Percentiles rank a stretch among this genome's conserved stretches.
phyloP scores from a whole-genome alignment of 495 filamentous ascomycete species.

The Neurospora sp. region DNA sequence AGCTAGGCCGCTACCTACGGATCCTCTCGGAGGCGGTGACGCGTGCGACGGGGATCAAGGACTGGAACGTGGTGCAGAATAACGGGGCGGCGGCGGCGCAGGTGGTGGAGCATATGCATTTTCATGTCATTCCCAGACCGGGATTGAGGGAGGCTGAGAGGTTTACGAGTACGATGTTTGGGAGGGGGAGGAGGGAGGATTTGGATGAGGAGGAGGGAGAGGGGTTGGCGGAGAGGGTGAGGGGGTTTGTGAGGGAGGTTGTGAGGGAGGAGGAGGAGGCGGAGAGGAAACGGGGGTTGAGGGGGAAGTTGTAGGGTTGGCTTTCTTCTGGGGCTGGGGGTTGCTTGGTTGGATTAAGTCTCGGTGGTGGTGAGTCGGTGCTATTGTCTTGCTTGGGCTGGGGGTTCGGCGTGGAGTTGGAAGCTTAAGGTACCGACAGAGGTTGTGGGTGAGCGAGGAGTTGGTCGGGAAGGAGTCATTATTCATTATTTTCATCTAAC shows the following conservation, averaged over 20 bases:
- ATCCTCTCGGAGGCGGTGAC: conserved; percentile 61
- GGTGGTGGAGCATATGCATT: conserved; percentile 84
- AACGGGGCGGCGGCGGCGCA: conserved; percentile 84
- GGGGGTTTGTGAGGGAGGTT: conserved; percentile 41
- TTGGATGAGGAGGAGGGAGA: conserved; percentile 77
- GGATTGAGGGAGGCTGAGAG: conserved; percentile 39
- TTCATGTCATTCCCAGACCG: conserved; percentile 77
- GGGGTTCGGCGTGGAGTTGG: no score
- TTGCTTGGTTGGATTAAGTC: no score
- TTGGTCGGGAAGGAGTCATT: no score
- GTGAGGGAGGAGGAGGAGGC: conserved; percentile 36
- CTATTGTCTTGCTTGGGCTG: no score
- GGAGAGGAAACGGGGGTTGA: no score
- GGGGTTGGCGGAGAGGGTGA: conserved; percentile 48
- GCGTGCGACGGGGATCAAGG: conserved; percentile 50
- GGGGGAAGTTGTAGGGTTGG: no score
- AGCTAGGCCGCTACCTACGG: conserved; percentile 63
- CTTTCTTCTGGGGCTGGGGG: no score
- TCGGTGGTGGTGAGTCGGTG: no score
- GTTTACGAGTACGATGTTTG: conserved; percentile 67
- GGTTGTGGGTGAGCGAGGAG: no score
- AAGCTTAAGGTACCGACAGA: no score
- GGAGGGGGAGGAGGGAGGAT: conserved; percentile 67
- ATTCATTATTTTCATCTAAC: no score
- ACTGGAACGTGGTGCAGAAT: conserved; percentile 94